Base-by-base conservation (phyloP, 1,284 basidiomycete species). In the Coniferiporia weirii region DNA sequence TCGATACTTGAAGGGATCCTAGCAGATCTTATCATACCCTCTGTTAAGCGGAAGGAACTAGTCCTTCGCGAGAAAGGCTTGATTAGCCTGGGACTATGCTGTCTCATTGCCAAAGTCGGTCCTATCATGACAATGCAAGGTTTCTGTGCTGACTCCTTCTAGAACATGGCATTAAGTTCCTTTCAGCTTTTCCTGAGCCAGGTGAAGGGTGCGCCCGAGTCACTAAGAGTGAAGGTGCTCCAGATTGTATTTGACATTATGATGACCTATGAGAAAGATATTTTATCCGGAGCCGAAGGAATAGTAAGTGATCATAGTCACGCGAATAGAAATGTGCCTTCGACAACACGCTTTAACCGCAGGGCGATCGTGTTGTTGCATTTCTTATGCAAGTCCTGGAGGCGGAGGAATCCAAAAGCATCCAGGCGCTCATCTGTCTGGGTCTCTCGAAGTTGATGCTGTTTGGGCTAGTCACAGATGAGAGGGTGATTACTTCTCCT, bases 141-240 rank as follows among this genome's bases (percentile, higher is more conserved):
- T 3, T 5, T 20, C 7, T 9, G 38, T 12, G 10, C 19, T 48
- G 27, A 47, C 27, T 32, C 34, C 13, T 34, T 34, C 8, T 27
- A 93, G 85, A 87, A 89, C 67, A 93, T 96, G 85, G 96, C 96
- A 0, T 71, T 93, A 53, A 88, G 87, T 64, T 95, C 94, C 0
- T 95, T 98, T 74, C 89, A 92, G 57, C 80, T 98, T 0, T 96
- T 98, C 75, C 76, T 97, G 6, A 83, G 86, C 52, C 95, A 98
- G 72, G 82, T 94, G 0, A 85, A 91, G 66, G 78, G 80, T 19
- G 85, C 90, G 0, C 87, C 91, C 0, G 87, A 88, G 59, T 80
- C 85, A 22, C 81, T 98, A 62, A 90, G 90, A 72, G 74, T 88
- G 50, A 88, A 90, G 63, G 87, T 95, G 2, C 76, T 97, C 13